Base-by-base conservation (phyloP, 208 protist species). In the Trypanosoma boissoni region DNA sequence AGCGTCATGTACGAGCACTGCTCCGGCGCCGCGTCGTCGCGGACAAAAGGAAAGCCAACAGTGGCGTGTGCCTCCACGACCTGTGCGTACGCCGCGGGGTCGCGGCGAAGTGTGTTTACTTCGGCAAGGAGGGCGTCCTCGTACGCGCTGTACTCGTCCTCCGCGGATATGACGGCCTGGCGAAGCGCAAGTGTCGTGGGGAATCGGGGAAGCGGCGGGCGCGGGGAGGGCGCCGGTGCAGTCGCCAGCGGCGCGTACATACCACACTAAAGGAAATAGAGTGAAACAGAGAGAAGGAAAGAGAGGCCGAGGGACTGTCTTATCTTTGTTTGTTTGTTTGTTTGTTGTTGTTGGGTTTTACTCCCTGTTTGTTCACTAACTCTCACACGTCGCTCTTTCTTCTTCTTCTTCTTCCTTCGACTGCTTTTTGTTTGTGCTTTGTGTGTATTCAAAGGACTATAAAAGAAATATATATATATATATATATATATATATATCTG, bases 41-140 rank as follows among this genome's bases (percentile, higher is more conserved):
- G 67, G 32, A 94, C 80, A 43, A 76, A 94, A 10, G 87, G 87
- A 18, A 72, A 83, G 20, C 76, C 76, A 2, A 94, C 28, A 5
- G 74, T 79, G 18, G 79, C 87, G 56, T 90, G 74, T 12, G 37
- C 29, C 67, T 86, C 74, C 4, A 94, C 53, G 2, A 90, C 10
- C 9, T 48, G 57, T 20, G 88, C 72, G 63, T 90, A 94, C 2
- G 37, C 71, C 0, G 61, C 64, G n/a, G 88, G 88, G 24, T 83
- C 74, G 6, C 69, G 28, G 0, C 88, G 80, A 42, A 91, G 45
- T 21, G 57, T 57, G 59, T 94, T 94, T 31, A 94, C 60, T 69
- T 94, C 88, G 16, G 48, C 46, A 45, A 91, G 49, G 26, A 94
- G 59, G 3, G 52, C 56, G 36, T 67, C 61, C 66, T 94, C 88